Base-by-base conservation (phyloP, 257 asterid genomes). In the Solanum habrochaites region DNA sequence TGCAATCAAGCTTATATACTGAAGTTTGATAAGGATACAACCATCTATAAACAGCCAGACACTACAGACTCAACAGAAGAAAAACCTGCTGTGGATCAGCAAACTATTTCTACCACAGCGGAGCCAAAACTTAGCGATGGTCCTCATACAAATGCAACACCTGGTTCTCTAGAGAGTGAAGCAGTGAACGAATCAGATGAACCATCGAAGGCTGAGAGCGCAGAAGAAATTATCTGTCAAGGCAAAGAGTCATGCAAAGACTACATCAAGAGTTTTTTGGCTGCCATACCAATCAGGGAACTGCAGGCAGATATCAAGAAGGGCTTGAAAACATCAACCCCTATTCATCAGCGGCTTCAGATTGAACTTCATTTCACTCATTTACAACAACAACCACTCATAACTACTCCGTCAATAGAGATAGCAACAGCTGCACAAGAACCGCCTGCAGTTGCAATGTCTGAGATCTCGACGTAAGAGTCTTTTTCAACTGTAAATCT, bases 211-310 rank as follows among this genome's bases (percentile, higher is more conserved):
- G 89, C 49, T 5, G 95, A 89, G 72, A 83, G 58, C 20, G 91
- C 90, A 85, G 95, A 91, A 85, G 92, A 88, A 90, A 90, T 93
- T 18, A 86, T 95, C 23, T 95, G 93, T 88, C 92, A 66, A 88
- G 99, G 99, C 64, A 95, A 94, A 90, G 96, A 92, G 88, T 89
- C 95, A 2, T 97, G 98, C 95, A 95, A 93, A 88, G 98, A 93
- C 89, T 97, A 97, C 90, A 93, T 97, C 70, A 97, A 95, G 92
- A 93, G 89, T 87, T 97, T 97, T 92, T 90, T 97, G 92, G 98
- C 99, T 58, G 98, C 99, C 2, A 97, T 97, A 82, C 99, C 99
- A 0, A 94, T 95, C 32, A 92, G 99, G 84, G 99, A 97, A 88
- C 93, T 97, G 69, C 94, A 94, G 90, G 93, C 90, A 12, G 98